These are phyloP conservation scores for Eimeria praecox DNA, from an alignment of 169 alveolate species.

Conservation along the genomic window DNA sequence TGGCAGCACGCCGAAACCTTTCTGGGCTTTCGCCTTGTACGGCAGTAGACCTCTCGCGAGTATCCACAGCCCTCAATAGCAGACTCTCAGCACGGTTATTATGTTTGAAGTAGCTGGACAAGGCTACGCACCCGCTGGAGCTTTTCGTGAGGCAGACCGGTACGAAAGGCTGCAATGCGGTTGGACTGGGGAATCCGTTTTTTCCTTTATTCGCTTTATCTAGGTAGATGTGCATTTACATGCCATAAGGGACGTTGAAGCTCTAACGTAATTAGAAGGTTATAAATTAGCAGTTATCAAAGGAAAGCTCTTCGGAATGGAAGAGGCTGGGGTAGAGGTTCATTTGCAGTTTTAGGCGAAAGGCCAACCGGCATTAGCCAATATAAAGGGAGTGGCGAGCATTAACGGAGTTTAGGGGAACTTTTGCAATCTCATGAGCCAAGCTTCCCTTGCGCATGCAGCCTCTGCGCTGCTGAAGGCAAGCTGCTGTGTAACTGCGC, in stretches of 20 bases:
- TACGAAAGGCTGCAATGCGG: conserved; percentile 7
- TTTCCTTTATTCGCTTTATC: neutral
- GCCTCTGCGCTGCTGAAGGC: conserved; percentile 14
- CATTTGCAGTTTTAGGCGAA: neutral
- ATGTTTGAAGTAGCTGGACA: conserved; percentile 35
- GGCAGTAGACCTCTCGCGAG: neutral
- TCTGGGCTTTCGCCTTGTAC: neutral
- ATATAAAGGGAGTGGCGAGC: neutral
- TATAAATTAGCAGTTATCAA: neutral
- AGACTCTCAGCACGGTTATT: conserved; percentile 3
- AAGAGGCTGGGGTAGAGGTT: neutral
- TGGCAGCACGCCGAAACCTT: neutral
- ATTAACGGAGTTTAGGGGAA: neutral
- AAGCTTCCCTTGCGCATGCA: neutral
- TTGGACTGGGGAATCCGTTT: conserved; percentile 40
- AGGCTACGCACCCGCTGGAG: conserved; percentile 24
- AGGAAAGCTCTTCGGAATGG: neutral
- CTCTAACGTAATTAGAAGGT: neutral
- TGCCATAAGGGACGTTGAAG: neutral
- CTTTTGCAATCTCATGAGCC: neutral
- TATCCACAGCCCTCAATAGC: conserved; percentile 32
- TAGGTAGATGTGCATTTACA: neutral
- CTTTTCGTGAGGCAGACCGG: conserved; percentile 27
- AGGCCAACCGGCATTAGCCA: neutral
- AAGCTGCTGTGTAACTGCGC: conserved; percentile 5